Evolutionary conservation across 2,329 filamentous ascomycete genomes (phyloP).

Genomic region (Exophiala alcalophila): DNA sequence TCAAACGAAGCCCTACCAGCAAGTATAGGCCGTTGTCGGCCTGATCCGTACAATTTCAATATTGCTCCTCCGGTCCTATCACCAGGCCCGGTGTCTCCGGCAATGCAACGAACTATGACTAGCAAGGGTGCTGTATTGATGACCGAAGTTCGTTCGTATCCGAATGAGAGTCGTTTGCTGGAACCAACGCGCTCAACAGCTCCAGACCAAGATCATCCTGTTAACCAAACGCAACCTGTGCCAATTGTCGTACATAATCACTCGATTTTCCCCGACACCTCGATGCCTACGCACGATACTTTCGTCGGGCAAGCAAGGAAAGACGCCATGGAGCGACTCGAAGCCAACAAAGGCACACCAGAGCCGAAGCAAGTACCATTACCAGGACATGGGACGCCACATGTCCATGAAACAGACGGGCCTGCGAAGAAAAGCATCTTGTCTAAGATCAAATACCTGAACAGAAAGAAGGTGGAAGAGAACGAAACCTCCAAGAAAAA

Average conservation of each 20-base stretch:
- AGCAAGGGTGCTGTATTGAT: slow-evolving; percentile 61
- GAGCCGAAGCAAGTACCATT: neutral
- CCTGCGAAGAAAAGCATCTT: slow-evolving; percentile 52
- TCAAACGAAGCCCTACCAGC: neutral
- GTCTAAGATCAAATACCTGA: slow-evolving; percentile 14
- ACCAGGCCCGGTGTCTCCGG: slow-evolving; percentile 62
- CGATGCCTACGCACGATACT: neutral
- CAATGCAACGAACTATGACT: slow-evolving; percentile 59
- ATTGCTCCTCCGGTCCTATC: slow-evolving; percentile 45
- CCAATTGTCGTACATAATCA: slow-evolving; percentile 37
- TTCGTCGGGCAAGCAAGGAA: slow-evolving; percentile 9
- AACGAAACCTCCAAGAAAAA: slow-evolving; percentile 45
- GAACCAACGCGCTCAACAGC: slow-evolving; percentile 17
- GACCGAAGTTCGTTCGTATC: slow-evolving; percentile 56
- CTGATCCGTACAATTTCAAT: slow-evolving; percentile 9
- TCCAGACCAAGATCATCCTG: slow-evolving; percentile 17
- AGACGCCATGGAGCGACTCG: slow-evolving; percentile 10
- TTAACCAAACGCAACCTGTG: slow-evolving; percentile 39
- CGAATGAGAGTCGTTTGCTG: slow-evolving; percentile 4
- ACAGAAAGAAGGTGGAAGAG: slow-evolving; percentile 5
- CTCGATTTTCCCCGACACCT: slow-evolving; percentile 29
- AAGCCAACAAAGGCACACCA: neutral
- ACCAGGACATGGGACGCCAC: neutral
- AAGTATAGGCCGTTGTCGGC: too few species aligned
- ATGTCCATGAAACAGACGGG: slow-evolving; percentile 49